Evolutionary conservation across 371 early-diverging fungal species (phyloP).

Genomic region (Batkoa obscura): DNA sequence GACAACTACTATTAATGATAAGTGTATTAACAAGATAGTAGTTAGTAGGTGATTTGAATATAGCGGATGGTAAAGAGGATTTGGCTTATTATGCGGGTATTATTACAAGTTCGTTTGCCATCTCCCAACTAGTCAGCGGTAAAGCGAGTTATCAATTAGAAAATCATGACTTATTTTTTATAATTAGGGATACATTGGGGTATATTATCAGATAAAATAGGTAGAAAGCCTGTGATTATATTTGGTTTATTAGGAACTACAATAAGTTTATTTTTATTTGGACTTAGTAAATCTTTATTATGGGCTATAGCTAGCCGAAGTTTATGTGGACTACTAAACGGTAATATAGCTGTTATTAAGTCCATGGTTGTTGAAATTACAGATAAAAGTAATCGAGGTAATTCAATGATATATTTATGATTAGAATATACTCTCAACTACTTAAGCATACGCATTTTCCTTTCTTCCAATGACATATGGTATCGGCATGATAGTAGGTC

Average conservation of each 20-base stretch:
- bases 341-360: conserved; percentile 65
- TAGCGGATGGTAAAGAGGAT: conserved; percentile 27
- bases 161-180: neutral
- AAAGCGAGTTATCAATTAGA: conserved; percentile 10
- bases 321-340: conserved; percentile 56
- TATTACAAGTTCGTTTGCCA: conserved; percentile 35
- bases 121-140: conserved; percentile 36
- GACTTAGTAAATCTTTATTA: conserved; percentile 38
- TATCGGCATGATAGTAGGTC: conserved; percentile 26
- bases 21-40: conserved; percentile 3
- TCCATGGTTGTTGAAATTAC: conserved; percentile 75
- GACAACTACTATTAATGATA: neutral
- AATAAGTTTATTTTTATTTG: conserved; percentile 48
- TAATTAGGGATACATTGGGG: conserved; percentile 27
- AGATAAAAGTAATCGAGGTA: conserved; percentile 50
- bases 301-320: conserved; percentile 46
- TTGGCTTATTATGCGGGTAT: conserved; percentile 44
- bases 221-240: conserved; percentile 65
- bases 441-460: conserved; percentile 1
- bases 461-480: conserved; percentile 8
- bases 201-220: conserved; percentile 33
- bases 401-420: neutral
- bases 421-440: neutral
- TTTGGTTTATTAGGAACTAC: conserved; percentile 58
- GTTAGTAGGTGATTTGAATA: conserved; percentile 37